Evolutionary conservation across 116 monocot genomes (phyloP), one percentile per base, ranked within the genome.

Genomic region (Papilionanthe hybrid): DNA sequence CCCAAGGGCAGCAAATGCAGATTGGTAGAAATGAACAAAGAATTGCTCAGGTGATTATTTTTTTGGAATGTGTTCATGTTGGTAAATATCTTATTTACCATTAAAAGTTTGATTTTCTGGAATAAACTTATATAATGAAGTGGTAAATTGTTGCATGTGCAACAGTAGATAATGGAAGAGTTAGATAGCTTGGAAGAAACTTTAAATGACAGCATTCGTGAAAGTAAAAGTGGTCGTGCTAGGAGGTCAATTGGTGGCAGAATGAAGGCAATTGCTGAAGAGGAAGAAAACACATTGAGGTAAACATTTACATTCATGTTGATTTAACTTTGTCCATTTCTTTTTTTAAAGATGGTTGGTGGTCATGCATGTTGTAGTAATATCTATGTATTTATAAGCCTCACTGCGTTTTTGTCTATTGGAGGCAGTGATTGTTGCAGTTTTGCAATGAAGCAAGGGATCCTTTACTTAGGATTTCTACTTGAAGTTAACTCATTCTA

Each of bases 11-110:
- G 79, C 98, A 98, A 88, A 94, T 93, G 83, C 98, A 98, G 80
- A 98, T 98, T 87, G 98, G 94, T 83, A 80, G 98, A 75, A 98
- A 98, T 84, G 98, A 98, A 82, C 94, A 94, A 86, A 89, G 98
- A 77, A 94, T 84, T 41, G 68, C 87, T 71, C 94, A 98, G 94
- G 98, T 96, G 15, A 44, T 79, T 32, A 47, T 63, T 32, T 72
- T 74, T 44, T 23, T 48, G 22, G 69, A 43, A 73, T 73, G 17
- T 73, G 32, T 44, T 44, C 4, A 23, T 73, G 20, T 44, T 28
- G 32, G 20, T 73, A 43, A 15, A 43, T 42, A 5, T n/a, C 44
- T 73, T 73, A 45, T 8, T 12, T 73, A 42, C 73, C 42, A 73
- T 73, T 71, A 17, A 19, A 17, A 17, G 37, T 18, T 71, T 73